These are phyloP conservation scores for Aspergillus sp. DNA, from an alignment of 2,329 filamentous ascomycete genomes.

Conservation along the genomic window DNA sequence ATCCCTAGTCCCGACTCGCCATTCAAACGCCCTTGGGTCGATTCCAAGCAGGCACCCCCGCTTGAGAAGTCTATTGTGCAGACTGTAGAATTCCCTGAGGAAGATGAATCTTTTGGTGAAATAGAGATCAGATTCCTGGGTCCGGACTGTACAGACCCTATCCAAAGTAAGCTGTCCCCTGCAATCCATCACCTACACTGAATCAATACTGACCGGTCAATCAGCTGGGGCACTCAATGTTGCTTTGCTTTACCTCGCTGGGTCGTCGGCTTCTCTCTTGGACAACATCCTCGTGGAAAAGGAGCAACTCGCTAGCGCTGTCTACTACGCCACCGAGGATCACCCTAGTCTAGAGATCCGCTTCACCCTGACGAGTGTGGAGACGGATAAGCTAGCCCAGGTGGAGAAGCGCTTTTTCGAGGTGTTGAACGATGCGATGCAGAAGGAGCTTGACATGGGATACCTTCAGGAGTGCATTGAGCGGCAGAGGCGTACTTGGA, in stretches of 20 bases:
- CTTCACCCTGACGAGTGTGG: constrained; percentile 82
- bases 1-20: constrained; percentile 73
- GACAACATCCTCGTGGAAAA: constrained; percentile 92
- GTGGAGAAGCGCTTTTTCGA: constrained; percentile 85
- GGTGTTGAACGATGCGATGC: constrained; percentile 74
- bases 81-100: constrained; percentile 88
- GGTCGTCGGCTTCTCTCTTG: constrained; percentile 86
- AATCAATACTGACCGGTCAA: constrained; percentile 16
- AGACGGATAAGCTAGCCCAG: constrained; percentile 76
- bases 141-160: constrained; percentile 71
- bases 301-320: constrained; percentile 84
- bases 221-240: constrained; percentile 71
- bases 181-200: not conserved
- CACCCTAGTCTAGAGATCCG: constrained; percentile 81
- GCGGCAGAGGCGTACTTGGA: constrained; percentile 76
- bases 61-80: constrained; percentile 72
- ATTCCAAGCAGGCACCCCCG: constrained; percentile 74
- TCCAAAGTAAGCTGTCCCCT: constrained; percentile 50
- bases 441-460: constrained; percentile 78
- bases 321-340: constrained; percentile 75
- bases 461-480: constrained; percentile 88
- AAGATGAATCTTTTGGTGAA: constrained; percentile 91
- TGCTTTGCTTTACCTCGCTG: constrained; percentile 81
- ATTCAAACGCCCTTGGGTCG: constrained; percentile 87
- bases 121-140: constrained; percentile 84